These are phyloP conservation scores for Taphrina communis DNA, from an alignment of 1,139 yeast genomes.

Conservation along the genomic window DNA sequence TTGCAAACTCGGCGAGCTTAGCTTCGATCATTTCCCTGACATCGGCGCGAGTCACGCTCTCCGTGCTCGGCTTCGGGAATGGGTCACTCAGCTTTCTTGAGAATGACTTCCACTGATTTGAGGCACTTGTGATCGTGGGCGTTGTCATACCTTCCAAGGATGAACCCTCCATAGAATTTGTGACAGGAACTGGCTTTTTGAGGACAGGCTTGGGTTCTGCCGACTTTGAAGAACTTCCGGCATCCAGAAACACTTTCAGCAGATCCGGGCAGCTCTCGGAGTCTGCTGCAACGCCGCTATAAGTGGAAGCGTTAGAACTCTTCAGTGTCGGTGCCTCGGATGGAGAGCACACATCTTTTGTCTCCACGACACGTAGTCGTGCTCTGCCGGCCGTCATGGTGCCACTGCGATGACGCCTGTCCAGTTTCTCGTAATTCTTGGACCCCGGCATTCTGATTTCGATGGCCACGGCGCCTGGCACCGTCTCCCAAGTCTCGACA, in stretches of 20 bases:
- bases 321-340: neutral
- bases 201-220: neutral
- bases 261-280: neutral
- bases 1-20: neutral
- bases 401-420: neutral
- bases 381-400: slow-evolving; percentile 16
- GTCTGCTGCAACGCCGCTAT: neutral
- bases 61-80: neutral
- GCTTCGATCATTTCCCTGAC: slow-evolving; percentile 17
- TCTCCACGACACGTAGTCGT: slow-evolving; percentile 12
- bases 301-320: neutral
- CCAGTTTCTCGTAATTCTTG: slow-evolving; percentile 2
- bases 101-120: neutral
- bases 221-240: neutral
- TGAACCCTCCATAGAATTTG: neutral
- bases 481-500: slow-evolving; percentile 1
- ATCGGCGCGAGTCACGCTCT: slow-evolving; percentile 1
- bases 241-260: slow-evolving; percentile 14
- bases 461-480: slow-evolving; percentile 2
- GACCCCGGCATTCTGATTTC: slow-evolving; percentile 19
- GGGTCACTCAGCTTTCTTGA: neutral
- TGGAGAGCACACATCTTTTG: neutral
- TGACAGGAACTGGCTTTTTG: neutral
- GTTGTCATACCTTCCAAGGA: neutral
- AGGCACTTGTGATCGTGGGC: neutral